Percentiles rank a stretch among this genome's conserved stretches.
phyloP scores from a whole-genome alignment of 345 rosid species.

The Rhizophora apiculata region DNA sequence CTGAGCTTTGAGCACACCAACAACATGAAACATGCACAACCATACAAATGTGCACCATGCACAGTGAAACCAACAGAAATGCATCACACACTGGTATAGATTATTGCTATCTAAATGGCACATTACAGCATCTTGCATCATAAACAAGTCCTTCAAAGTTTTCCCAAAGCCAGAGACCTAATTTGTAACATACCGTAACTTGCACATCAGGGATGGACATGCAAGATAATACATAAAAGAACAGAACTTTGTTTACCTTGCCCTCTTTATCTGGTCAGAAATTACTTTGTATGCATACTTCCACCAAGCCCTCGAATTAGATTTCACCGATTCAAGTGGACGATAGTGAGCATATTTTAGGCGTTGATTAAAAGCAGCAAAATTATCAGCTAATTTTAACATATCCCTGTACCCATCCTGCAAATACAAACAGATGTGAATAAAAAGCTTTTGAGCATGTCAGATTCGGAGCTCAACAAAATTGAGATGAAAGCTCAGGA shows the following conservation, averaged over 20 bases:
- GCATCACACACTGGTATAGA: too few species aligned
- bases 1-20: too few species aligned
- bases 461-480: slow-evolving; percentile 17
- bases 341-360: slow-evolving; percentile 88
- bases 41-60: too few species aligned
- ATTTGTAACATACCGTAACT: not conserved
- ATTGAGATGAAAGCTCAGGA: slow-evolving; percentile 12
- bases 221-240: too few species aligned
- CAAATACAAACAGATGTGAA: slow-evolving; percentile 23
- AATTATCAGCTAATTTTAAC: slow-evolving; percentile 87
- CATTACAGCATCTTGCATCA: not conserved
- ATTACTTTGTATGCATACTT: slow-evolving; percentile 78
- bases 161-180: not conserved
- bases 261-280: slow-evolving; percentile 81
- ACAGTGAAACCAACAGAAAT: too few species aligned
- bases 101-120: not conserved
- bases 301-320: slow-evolving; percentile 89
- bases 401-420: slow-evolving; percentile 90
- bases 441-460: slow-evolving; percentile 21
- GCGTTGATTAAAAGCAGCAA: slow-evolving; percentile 83
- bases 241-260: slow-evolving; percentile 44
- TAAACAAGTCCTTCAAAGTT: not conserved
- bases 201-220: too few species aligned
- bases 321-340: slow-evolving; percentile 67
- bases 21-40: too few species aligned